Evolutionary conservation across 2,329 filamentous ascomycete genomes (phyloP).

Genomic region (Aspergillus glaucus): DNA sequence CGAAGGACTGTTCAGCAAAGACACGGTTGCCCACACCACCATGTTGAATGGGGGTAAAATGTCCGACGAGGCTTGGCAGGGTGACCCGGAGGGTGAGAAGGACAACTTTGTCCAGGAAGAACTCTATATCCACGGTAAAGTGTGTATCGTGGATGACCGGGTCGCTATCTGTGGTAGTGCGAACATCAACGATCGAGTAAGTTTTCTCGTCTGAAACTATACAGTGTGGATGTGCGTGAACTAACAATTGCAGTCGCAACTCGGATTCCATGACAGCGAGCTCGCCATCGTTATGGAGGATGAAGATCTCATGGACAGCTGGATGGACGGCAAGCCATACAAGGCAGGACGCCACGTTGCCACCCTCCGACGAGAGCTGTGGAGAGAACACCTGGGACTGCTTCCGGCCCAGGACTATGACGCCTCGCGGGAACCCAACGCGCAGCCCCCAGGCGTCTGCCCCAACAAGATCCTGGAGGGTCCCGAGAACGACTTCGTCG

Average conservation of each 20-base stretch:
- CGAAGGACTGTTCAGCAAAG: constrained; percentile 31
- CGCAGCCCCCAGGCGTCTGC: constrained; percentile 63
- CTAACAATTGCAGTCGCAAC: constrained; percentile 52
- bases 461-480: constrained; percentile 71
- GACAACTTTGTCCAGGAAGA: constrained; percentile 92
- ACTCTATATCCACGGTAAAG: constrained; percentile 88
- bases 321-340: constrained; percentile 68
- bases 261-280: constrained; percentile 79
- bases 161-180: constrained; percentile 75
- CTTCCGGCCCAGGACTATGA: constrained; percentile 65
- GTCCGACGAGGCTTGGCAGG: constrained; percentile 70
- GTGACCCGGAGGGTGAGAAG: constrained; percentile 67
- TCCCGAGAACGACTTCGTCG: constrained; percentile 60
- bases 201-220: constrained; percentile 5
- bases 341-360: constrained; percentile 69
- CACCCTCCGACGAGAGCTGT: constrained; percentile 75
- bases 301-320: constrained; percentile 59
- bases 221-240: constrained; percentile 2
- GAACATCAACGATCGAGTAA: constrained; percentile 59
- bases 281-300: constrained; percentile 88
- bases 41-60: constrained; percentile 65
- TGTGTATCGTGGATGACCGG: constrained; percentile 73
- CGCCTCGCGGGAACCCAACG: constrained; percentile 65
- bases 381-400: constrained; percentile 85
- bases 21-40: constrained; percentile 68